Conservation (phyloP, 345 rosid genomes). For the Viola odorata region DNA sequence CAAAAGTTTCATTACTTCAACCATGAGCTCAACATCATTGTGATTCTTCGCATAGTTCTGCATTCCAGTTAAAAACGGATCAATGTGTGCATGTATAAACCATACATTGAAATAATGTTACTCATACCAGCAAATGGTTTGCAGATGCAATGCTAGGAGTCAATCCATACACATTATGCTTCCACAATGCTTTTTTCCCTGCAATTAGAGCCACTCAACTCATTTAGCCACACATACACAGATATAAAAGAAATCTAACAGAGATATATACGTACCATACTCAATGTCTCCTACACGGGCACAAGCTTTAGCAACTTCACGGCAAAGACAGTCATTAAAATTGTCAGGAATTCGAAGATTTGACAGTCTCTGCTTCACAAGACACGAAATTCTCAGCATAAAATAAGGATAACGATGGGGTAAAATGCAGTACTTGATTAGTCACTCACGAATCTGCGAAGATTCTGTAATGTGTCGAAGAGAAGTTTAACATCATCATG, state of each 20-base stretch:
- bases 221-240: not conserved
- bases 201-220: slow-evolving; percentile 11
- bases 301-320: slow-evolving; percentile 73
- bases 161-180: slow-evolving; percentile 74
- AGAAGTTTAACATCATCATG: slow-evolving; percentile 67
- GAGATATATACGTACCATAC: slow-evolving; percentile 45
- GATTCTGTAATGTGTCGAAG: slow-evolving; percentile 50
- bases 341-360: slow-evolving; percentile 74
- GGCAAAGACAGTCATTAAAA: slow-evolving; percentile 78
- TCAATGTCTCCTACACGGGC: slow-evolving; percentile 62
- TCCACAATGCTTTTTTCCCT: slow-evolving; percentile 78
- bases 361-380: slow-evolving; percentile 60
- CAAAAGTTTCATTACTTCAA: slow-evolving; percentile 59
- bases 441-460: slow-evolving; percentile 70
- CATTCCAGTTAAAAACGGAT: slow-evolving; percentile 10
- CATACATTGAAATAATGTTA: not conserved
- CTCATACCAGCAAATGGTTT: slow-evolving; percentile 67
- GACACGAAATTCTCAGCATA: not conserved
- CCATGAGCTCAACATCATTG: slow-evolving; percentile 55
- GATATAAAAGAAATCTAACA: not conserved
- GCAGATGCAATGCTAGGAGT: slow-evolving; percentile 71
- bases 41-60: slow-evolving; percentile 65
- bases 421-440: slow-evolving; percentile 1
- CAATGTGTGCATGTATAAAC: not conserved
- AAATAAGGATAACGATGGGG: not conserved